Evolutionary conservation across 2,329 filamentous ascomycete genomes (phyloP).

Genomic region (Ophiocordyceps camponoti-floridani): DNA sequence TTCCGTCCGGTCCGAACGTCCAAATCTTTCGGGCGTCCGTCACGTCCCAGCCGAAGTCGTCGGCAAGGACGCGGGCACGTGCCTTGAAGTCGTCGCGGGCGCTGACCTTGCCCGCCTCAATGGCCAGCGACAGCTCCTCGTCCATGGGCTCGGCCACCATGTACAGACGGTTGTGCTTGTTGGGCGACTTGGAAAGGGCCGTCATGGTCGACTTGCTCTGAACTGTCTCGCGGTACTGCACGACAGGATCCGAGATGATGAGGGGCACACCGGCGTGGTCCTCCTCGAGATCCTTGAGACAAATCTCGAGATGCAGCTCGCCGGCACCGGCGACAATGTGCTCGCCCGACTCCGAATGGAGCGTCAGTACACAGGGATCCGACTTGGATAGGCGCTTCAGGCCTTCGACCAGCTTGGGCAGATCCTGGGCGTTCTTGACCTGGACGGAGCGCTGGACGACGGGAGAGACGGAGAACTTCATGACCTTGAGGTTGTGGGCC

Average conservation of each 20-base stretch:
- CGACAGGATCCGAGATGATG: slow-evolving; percentile 93
- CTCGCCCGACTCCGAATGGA: slow-evolving; percentile 84
- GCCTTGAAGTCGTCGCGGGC: slow-evolving; percentile 98
- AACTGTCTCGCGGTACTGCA: slow-evolving; percentile 97
- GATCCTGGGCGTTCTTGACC: slow-evolving; percentile 99
- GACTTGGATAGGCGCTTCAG: slow-evolving; percentile 99
- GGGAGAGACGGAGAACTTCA: slow-evolving; percentile 99
- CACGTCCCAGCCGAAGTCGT: slow-evolving; percentile 98
- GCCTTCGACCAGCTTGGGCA: slow-evolving; percentile 99
- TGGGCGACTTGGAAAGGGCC: slow-evolving; percentile 97
- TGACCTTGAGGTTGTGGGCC: slow-evolving; percentile 99
- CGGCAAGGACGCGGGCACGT: slow-evolving; percentile 87
- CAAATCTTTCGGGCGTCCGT: slow-evolving; percentile 99
- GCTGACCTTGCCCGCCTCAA: slow-evolving; percentile 79
- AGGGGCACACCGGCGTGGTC: slow-evolving; percentile 98
- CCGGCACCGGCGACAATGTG: slow-evolving; percentile 98
- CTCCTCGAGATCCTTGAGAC: slow-evolving; percentile 98
- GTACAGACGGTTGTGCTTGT: slow-evolving; percentile 99
- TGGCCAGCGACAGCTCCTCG: slow-evolving; percentile 81
- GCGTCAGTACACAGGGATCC: slow-evolving; percentile 90
- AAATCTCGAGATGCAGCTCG: slow-evolving; percentile 99
- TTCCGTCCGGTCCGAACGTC: slow-evolving; percentile 98
- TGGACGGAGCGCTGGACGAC: slow-evolving; percentile 97
- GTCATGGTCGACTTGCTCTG: slow-evolving; percentile 72
- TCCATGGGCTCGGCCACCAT: slow-evolving; percentile 77